Base-by-base conservation (phyloP, 306 rosid species). In the Adenanthera pavonina region DNA sequence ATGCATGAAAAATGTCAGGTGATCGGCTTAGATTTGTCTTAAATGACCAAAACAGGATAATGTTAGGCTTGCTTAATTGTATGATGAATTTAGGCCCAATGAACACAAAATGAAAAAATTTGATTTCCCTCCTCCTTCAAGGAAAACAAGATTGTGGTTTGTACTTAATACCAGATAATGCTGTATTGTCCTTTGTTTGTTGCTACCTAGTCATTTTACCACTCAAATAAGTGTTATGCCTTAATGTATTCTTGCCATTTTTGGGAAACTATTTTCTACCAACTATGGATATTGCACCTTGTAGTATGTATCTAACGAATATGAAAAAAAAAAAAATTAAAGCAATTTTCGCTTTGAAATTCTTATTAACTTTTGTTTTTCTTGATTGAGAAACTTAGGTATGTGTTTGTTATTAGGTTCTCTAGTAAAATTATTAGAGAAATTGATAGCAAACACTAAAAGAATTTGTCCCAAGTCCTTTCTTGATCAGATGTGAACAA, bases 11-110 rank as follows among this genome's bases (percentile, higher is more conserved):
- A 57, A 19, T 38, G 33, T 54, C 80, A 34, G 41, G 33, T 67
- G 3, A 62, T 30, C 52, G 34, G 44, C 30, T 64, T 78, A 44
- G 17, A 5, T 12, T 41, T 49, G 54, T 16, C 3, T 49, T 49
- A 43, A 46, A 41, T 56, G 46, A 33, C 61, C 68, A 7, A 40
- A 46, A 8, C 10, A 9, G 46, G 46, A 41, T 3, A 33, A 75
- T 67, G 41, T 38, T 79, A 79, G 62, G 49, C 43, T 44, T 44
- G 71, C 52, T 54, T 46, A 47, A 44, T n/a, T 59, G 17, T n/a
- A 40, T 53, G 54, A 15, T 48, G 60, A 60, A 72, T 47, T 80
- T 48, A 51, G 75, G 15, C 8, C 47, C n/a, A 34, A 44, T 4
- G 17, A 53, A 72, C 9, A 57, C 34, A 30, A 70, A 71, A 71